A percentile compares a stretch with the other conserved stretches of the same genome.
Conservation (phyloP, 2,329 filamentous ascomycete genomes). For the Fusarium coicis region DNA sequence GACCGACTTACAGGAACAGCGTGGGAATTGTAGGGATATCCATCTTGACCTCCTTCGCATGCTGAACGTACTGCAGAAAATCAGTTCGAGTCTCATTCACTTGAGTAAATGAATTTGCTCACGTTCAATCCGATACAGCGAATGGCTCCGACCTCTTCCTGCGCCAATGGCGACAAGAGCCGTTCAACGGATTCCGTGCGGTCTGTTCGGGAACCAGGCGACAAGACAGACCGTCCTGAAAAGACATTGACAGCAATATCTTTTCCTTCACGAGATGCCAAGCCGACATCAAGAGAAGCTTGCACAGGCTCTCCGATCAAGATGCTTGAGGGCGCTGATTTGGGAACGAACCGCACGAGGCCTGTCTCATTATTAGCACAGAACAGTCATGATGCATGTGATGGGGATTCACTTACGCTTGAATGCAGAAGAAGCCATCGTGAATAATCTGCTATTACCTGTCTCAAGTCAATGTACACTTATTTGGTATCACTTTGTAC, state of each 20-base stretch:
- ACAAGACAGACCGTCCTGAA: background rate
- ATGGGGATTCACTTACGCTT: background rate
- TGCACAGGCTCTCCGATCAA: background rate
- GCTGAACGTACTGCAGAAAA: background rate
- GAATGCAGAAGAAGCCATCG: background rate
- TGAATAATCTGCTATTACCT: too few species aligned
- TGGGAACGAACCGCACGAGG: slow-evolving; percentile 12
- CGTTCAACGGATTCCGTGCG: background rate
- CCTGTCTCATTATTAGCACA: background rate
- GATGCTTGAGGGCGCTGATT: background rate
- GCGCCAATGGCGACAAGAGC: background rate
- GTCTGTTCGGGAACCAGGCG: background rate
- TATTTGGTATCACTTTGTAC: background rate
- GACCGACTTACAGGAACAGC: background rate
- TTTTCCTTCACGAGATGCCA: background rate
- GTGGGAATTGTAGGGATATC: slow-evolving; percentile 8
- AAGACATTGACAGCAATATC: background rate
- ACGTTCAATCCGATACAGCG: slow-evolving; percentile 11
- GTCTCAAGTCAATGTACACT: rapidly evolving
- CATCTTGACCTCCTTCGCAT: slow-evolving; percentile 6
- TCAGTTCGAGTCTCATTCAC: rapidly evolving
- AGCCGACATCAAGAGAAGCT: background rate
- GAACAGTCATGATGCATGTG: rapidly evolving
- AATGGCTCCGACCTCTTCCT: background rate
- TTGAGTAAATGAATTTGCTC: rapidly evolving